Evolutionary conservation across 2,329 filamentous ascomycete genomes (phyloP).

Genomic region (Diatrype stigma): DNA sequence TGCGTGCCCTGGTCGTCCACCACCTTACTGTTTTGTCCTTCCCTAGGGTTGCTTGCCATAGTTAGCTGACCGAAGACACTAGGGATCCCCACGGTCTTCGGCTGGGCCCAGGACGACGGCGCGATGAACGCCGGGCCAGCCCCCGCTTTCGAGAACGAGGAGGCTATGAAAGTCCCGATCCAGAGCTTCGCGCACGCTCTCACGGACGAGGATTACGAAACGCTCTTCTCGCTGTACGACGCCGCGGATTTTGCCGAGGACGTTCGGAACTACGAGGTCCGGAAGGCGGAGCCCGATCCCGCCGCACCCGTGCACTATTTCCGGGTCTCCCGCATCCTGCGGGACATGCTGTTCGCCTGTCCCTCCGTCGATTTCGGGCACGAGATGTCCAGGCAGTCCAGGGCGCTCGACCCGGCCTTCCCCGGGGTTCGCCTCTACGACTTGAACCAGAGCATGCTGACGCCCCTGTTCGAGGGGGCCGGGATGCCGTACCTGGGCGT

Average conservation of each 20-base stretch:
- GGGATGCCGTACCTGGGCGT: constrained; percentile 23
- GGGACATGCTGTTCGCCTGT: constrained; percentile 18
- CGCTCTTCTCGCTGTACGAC: constrained; percentile 23
- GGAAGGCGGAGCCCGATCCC: constrained; percentile 15
- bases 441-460: constrained; percentile 27
- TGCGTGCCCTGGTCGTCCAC: neutral
- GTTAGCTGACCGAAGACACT: neutral
- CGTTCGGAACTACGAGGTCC: constrained; percentile 12
- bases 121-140: constrained; percentile 19
- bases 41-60: neutral
- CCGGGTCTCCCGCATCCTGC: constrained; percentile 13
- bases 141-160: constrained; percentile 13
- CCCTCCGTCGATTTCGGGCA: constrained; percentile 16
- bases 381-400: constrained; percentile 14
- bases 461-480: constrained; percentile 14
- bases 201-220: constrained; percentile 18
- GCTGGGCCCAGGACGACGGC: constrained; percentile 26
- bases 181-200: constrained; percentile 15
- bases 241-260: constrained; percentile 19
- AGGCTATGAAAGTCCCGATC: constrained; percentile 20
- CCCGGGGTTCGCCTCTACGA: constrained; percentile 19
- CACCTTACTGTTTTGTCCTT: neutral
- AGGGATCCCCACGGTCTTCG: constrained; percentile 21
- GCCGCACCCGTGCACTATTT: constrained; percentile 11
- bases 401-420: constrained; percentile 3